Base-by-base conservation (phyloP, 2,329 filamentous ascomycete species). In the Fusarium irregulare region DNA sequence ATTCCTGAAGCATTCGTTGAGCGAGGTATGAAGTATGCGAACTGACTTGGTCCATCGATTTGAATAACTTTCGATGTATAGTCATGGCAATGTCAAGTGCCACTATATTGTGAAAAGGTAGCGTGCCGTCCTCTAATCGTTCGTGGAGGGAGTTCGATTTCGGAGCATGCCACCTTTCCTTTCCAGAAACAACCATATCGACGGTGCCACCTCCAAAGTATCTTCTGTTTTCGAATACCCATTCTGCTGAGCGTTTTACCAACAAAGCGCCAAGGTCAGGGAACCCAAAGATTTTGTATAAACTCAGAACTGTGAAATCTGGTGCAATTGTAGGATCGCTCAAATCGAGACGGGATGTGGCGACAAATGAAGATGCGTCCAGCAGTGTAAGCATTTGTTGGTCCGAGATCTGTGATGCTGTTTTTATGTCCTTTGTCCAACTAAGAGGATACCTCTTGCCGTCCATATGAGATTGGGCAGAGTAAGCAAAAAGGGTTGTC, bases 251-350 rank as follows among this genome's bases (percentile, higher is more conserved):
- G 72, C 93, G 94, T 44, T 92, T 89, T 14, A 98, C 89, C 30
- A 98, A 89, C 61, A 99, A 81, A 2, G 91, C 94, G 3, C 95
- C 95, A 3, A 98, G 83, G 77, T 98, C 93, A 0, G 95, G 95
- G 70, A 98, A 98, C 2, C 96, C 95, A 78, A 98, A 98, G n/a
- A 98, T 94, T 79, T 98, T 99, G 82, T 98, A 97, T 69, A 98
- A 89, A 78, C 94, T 98, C 44, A 98, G 76, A 0, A 93, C 92
- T 0, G 89, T 91, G 71, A 98, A 98, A 78, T 98, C 95, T 2
- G 95, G 92, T 1, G 91, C 89, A 1, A 80, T 77, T 0, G 83
- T 81, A 0, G 85, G 73, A 71, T 92, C 81, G 58, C 88, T 84
- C 4, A 98, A 82, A 75, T 97, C 88, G 9, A 98, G 83, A 2